phyloP scores from a whole-genome alignment of 2,329 filamentous ascomycete species.

The Cercospora janseana region DNA sequence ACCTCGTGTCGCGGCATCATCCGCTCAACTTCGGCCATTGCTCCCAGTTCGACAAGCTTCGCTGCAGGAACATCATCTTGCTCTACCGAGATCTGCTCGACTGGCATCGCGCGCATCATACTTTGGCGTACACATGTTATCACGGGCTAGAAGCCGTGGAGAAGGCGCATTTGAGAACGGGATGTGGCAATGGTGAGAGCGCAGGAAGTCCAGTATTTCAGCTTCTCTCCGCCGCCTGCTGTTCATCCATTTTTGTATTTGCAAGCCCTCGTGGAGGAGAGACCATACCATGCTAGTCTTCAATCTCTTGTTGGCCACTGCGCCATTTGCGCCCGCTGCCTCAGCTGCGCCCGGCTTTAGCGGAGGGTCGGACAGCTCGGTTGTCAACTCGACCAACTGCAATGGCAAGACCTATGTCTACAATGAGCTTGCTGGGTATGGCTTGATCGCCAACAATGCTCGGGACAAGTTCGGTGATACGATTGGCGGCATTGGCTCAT shows the following conservation, averaged over 20 bases:
- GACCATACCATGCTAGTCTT: constrained; percentile 8
- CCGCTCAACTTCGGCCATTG: neutral
- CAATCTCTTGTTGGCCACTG: constrained; percentile 10
- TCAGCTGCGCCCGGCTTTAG: neutral
- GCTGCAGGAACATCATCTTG: constrained; percentile 4
- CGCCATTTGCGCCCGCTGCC: constrained; percentile 6
- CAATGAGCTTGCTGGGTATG: constrained; percentile 65
- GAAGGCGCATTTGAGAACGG: neutral
- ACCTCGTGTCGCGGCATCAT: neutral
- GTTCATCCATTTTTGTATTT: no score
- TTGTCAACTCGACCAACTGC: constrained; percentile 54
- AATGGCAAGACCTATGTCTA: constrained; percentile 64
- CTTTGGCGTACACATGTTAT: neutral
- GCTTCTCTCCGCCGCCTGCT: no score
- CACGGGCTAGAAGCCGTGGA: neutral
- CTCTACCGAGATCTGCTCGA: no score
- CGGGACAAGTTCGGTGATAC: constrained; percentile 69
- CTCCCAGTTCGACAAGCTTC: neutral
- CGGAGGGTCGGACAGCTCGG: neutral
- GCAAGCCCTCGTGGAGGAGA: no score
- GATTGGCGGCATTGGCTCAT: constrained; percentile 64
- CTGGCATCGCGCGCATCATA: neutral
- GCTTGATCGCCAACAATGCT: constrained; percentile 56
- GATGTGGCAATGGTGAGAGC: neutral
- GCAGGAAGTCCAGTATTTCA: neutral